Conservation (phyloP, 2,329 filamentous ascomycete species). For the Dactylonectria estremocensis region DNA sequence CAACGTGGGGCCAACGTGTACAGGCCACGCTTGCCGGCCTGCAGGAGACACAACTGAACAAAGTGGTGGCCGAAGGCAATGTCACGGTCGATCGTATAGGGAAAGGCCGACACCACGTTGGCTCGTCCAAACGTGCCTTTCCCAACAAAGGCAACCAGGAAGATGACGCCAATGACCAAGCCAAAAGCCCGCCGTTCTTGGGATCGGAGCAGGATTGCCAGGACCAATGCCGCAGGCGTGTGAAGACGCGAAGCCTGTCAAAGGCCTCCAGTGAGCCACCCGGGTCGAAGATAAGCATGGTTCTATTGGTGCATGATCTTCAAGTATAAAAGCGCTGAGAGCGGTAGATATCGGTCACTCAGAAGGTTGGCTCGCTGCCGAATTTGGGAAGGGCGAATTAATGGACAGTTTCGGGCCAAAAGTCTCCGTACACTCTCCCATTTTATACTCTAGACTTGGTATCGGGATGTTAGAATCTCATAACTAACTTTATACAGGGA, state of each 20-base stretch:
- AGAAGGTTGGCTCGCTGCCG: no score
- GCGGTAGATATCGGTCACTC: no score
- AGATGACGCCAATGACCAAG: not conserved
- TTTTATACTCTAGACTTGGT: no score
- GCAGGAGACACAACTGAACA: not conserved
- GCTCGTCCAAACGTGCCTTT: not conserved
- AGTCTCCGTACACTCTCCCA: no score
- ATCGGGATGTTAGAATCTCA: no score
- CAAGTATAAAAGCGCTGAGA: no score
- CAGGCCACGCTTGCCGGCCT: not conserved
- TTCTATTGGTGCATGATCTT: no score
- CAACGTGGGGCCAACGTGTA: slow-evolving; percentile 5
- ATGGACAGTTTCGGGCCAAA: no score
- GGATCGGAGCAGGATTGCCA: slow-evolving; percentile 26
- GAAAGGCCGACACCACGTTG: not conserved
- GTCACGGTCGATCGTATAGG: slow-evolving; percentile 18
- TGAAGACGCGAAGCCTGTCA: slow-evolving; percentile 7
- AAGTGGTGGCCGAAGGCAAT: not conserved
- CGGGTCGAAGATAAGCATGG: slow-evolving; percentile 5
- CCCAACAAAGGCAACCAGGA: not conserved
- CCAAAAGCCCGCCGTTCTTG: slow-evolving; percentile 11
- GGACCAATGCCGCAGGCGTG: not conserved
- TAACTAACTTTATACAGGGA: no score
- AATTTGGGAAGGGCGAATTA: no score
- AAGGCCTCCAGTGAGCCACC: slow-evolving; percentile 18